Evolutionary conservation across 495 filamentous ascomycete genomes (phyloP).

Genomic region (Choiromyces venosus): DNA sequence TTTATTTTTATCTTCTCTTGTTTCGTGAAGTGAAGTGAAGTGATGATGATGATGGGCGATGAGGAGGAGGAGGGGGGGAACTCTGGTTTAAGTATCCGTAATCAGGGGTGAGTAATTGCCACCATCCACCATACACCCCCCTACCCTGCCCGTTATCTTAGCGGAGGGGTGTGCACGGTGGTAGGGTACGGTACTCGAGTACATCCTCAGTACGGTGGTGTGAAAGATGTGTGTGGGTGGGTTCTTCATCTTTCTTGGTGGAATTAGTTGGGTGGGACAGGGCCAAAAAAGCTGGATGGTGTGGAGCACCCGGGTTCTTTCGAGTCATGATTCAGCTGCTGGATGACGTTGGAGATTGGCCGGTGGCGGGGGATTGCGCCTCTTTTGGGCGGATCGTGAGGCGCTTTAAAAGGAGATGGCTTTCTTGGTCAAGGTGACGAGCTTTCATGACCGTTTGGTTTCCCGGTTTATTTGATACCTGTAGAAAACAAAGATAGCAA

Average conservation of each 20-base stretch:
- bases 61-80: background rate
- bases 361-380: conserved; percentile 30
- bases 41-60: background rate
- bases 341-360: conserved; percentile 19
- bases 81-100: background rate
- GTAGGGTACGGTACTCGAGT: background rate
- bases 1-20: background rate
- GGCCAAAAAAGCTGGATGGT: background rate
- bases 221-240: background rate
- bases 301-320: background rate
- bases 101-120: conserved; percentile 3
- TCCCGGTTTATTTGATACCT: background rate
- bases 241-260: background rate
- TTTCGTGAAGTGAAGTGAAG: background rate
- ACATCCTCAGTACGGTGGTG: background rate
- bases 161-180: background rate
- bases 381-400: background rate
- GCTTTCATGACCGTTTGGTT: background rate
- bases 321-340: conserved; percentile 34
- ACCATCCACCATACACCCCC: background rate
- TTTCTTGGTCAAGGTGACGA: background rate
- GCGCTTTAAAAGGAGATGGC: background rate
- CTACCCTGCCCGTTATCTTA: background rate
- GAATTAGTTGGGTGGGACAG: background rate
- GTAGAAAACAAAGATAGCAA: background rate